These are phyloP conservation scores for Ceratocystis harringtonii DNA, from an alignment of 2,329 filamentous ascomycete genomes.

Conservation along the genomic window DNA sequence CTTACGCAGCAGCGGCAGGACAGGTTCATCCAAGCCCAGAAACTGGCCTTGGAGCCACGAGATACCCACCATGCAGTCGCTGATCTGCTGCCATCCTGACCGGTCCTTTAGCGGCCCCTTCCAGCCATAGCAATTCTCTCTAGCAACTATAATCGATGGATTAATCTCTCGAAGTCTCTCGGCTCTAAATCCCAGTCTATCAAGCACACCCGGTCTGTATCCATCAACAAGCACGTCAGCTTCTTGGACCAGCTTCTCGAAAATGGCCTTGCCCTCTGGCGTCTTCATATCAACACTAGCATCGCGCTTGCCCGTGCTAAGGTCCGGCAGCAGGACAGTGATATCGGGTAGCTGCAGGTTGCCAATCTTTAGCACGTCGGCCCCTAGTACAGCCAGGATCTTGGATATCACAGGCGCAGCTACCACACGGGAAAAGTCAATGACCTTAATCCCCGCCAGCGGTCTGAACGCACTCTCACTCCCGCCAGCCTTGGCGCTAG, in stretches of 20 bases:
- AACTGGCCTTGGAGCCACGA: constrained; percentile 48
- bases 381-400: constrained; percentile 60
- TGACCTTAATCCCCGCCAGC: constrained; percentile 50
- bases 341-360: constrained; percentile 53
- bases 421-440: constrained; percentile 62
- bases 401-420: constrained; percentile 59
- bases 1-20: constrained; percentile 50
- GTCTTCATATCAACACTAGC: constrained; percentile 48
- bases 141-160: constrained; percentile 41
- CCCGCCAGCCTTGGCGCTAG: not conserved
- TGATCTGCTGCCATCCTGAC: constrained; percentile 59
- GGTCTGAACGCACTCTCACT: constrained; percentile 20
- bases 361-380: constrained; percentile 58
- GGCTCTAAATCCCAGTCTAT: constrained; percentile 12
- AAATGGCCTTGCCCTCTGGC: constrained; percentile 34
- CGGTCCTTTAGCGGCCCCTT: constrained; percentile 28
- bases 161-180: constrained; percentile 22
- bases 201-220: constrained; percentile 51
- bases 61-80: constrained; percentile 42
- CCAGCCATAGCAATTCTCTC: constrained; percentile 63
- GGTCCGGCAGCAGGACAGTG: constrained; percentile 57
- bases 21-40: constrained; percentile 46
- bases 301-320: constrained; percentile 56
- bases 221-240: constrained; percentile 53
- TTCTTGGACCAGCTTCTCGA: constrained; percentile 44